These are phyloP conservation scores for Pelargonium myrrhifolium DNA, from an alignment of 441 rosid species.

Conservation along the genomic window DNA sequence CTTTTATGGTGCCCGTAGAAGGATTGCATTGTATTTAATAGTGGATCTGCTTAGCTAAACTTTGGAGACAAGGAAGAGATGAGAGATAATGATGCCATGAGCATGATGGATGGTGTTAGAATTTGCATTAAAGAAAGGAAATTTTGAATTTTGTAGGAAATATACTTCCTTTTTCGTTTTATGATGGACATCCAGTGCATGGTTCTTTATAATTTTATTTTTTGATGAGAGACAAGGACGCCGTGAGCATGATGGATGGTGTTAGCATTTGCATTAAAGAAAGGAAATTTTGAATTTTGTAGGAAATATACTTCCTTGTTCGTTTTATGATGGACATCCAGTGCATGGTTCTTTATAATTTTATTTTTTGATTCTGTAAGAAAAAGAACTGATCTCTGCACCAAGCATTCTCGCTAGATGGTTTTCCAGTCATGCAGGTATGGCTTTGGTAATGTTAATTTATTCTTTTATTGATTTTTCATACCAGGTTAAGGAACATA, in stretches of 20 bases:
- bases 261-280: too few species aligned
- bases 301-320: not conserved
- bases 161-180: not conserved
- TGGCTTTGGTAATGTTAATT: constrained; percentile 13
- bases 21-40: not conserved
- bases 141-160: too few species aligned
- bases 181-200: not conserved
- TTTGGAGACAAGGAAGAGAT: too few species aligned
- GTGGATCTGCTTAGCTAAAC: not conserved
- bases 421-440: constrained; percentile 7
- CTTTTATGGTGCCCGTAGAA: not conserved
- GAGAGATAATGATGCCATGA: too few species aligned
- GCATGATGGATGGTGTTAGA: too few species aligned
- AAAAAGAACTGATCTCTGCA: not conserved
- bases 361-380: not conserved
- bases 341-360: not conserved
- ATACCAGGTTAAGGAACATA: constrained; percentile 45
- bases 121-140: too few species aligned
- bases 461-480: constrained; percentile 15
- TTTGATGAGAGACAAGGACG: too few species aligned
- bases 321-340: not conserved
- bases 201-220: not conserved
- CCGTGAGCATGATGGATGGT: too few species aligned
- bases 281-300: too few species aligned
- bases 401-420: not conserved